phyloP scores from a whole-genome alignment of 768 basidiomycete genomes.

The Omphalotus guepiniiformis region DNA sequence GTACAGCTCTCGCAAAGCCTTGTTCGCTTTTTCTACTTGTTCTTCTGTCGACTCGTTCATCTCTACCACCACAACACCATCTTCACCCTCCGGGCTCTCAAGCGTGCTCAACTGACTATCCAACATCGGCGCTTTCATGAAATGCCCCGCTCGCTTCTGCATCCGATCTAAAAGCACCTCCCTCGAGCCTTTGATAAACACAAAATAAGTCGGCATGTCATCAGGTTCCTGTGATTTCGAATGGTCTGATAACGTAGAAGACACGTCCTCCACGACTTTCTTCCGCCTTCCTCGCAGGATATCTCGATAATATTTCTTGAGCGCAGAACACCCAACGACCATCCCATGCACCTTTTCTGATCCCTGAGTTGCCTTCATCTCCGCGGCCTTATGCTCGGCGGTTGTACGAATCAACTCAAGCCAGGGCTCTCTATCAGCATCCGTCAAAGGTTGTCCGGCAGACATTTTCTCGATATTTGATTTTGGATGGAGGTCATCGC shows the following conservation, averaged over 20 bases:
- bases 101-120: conserved; percentile 71
- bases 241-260: conserved; percentile 19
- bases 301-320: conserved; percentile 79
- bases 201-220: conserved; percentile 64
- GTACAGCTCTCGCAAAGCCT: conserved; percentile 29
- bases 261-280: conserved; percentile 14
- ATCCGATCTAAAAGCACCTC: conserved; percentile 61
- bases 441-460: conserved; percentile 66
- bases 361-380: conserved; percentile 10
- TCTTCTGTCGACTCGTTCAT: conserved; percentile 48
- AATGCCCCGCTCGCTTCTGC: conserved; percentile 63
- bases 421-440: conserved; percentile 86
- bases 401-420: conserved; percentile 64
- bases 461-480: conserved; percentile 89
- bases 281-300: conserved; percentile 57
- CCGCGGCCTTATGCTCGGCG: conserved; percentile 42
- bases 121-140: conserved; percentile 81
- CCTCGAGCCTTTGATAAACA: conserved; percentile 66
- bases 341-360: conserved; percentile 39
- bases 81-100: conserved; percentile 65
- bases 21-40: conserved; percentile 47
- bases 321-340: conserved; percentile 84
- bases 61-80: conserved; percentile 61
- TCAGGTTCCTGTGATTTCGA: conserved; percentile 24
- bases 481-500: conserved; percentile 80